phyloP scores from a whole-genome alignment of 208 protist genomes.

The Acanthamoeba castellanii region DNA sequence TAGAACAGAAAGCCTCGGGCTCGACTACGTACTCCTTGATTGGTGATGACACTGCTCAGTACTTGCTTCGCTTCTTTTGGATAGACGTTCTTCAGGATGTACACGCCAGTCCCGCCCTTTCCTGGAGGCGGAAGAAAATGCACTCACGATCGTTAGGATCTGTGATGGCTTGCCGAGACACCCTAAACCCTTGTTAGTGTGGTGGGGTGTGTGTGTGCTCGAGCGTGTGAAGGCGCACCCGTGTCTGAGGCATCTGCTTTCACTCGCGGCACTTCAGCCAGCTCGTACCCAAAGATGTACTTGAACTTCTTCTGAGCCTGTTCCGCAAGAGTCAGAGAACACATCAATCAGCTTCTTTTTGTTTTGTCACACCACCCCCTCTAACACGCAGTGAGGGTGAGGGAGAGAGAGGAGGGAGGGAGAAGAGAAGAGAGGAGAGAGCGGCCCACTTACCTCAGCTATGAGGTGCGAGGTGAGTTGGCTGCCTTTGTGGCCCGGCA shows the following conservation, averaged over 20 bases:
- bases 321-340: neutral
- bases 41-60: neutral
- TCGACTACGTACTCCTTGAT: neutral
- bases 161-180: too few relatives aligned
- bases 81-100: slow-evolving; percentile 40
- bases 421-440: too few relatives aligned
- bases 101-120: slow-evolving; percentile 12
- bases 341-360: neutral
- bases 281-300: slow-evolving; percentile 68
- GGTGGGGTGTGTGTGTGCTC: neutral
- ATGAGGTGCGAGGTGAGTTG: slow-evolving; percentile 34
- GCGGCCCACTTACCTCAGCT: neutral
- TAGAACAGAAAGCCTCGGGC: too few relatives aligned
- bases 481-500: slow-evolving; percentile 51
- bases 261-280: slow-evolving; percentile 43
- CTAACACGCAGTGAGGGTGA: neutral
- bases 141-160: too few relatives aligned
- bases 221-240: neutral
- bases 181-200: neutral
- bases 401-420: neutral
- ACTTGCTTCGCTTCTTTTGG: slow-evolving; percentile 2
- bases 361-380: too few relatives aligned
- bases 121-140: neutral
- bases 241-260: neutral
- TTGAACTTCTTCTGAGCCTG: slow-evolving; percentile 70